Percentiles rank a stretch among this genome's conserved stretches.
These are phyloP conservation scores for Cystoisospora suis DNA, from an alignment of 169 alveolate genomes.

Conservation along the genomic window DNA sequence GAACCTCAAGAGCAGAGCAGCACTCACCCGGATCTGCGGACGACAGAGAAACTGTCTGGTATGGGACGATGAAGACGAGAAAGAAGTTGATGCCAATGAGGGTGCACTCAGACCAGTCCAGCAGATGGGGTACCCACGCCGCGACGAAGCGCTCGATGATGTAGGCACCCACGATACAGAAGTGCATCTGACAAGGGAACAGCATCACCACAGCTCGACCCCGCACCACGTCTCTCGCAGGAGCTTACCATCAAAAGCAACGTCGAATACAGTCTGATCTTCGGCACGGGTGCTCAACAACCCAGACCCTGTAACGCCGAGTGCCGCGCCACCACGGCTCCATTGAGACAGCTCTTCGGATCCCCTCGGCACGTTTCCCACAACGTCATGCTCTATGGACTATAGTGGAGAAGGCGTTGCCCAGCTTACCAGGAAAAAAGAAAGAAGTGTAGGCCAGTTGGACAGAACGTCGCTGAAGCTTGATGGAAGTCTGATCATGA, in stretches of 20 bases:
- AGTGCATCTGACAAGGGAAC: slow-evolving; percentile 69
- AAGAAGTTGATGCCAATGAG: slow-evolving; percentile 77
- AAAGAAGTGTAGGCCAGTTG: slow-evolving; percentile 71
- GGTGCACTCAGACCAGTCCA: slow-evolving; percentile 76
- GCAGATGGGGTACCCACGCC: slow-evolving; percentile 69
- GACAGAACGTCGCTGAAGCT: slow-evolving; percentile 67
- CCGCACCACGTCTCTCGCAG: no score
- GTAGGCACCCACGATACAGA: slow-evolving; percentile 78
- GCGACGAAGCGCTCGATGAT: slow-evolving; percentile 80
- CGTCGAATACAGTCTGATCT: no score
- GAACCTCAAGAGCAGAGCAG: no score
- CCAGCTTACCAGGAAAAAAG: slow-evolving; percentile 65
- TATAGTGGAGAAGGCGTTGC: no score
- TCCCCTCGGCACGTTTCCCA: no score
- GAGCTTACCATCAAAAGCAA: no score
- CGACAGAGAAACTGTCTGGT: slow-evolving; percentile 77
- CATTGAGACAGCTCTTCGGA: no score
- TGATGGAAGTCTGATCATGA: slow-evolving; percentile 73
- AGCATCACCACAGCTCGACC: not conserved
- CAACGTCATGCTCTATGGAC: no score
- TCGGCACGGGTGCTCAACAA: no score
- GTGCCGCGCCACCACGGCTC: no score
- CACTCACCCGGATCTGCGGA: slow-evolving; percentile 82
- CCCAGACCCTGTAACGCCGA: no score
- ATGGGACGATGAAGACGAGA: slow-evolving; percentile 82